Base-by-base conservation (phyloP, 1,139 yeast genomes). In the Magnusiomyces ingens region DNA sequence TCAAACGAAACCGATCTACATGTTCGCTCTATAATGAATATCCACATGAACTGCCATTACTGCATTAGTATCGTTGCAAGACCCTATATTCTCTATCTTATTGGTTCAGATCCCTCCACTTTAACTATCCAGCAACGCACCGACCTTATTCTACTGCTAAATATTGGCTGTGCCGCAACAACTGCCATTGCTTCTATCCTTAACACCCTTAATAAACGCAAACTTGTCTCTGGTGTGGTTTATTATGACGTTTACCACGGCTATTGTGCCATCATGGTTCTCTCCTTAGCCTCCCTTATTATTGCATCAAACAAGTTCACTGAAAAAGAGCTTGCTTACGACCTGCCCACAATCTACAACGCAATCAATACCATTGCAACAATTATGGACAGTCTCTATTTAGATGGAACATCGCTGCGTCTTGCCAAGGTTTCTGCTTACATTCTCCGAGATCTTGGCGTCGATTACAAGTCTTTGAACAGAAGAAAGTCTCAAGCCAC, bases 141-240 rank as follows among this genome's bases (percentile, higher is more conserved):
- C 3, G 51, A 52, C 29, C 22, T 52, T 6, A 46, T 47, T 1
- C 36, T 52, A 15, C 45, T 54, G 29, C 21, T 54, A 2, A 54
- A 54, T 42, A 40, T 54, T 47, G 57, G 55, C 3, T 49, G 55
- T 32, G 57, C 57, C 19, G 52, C 57, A 21, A 51, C 57, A 22
- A 48, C 52, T 13, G 57, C 57, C 19, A 54, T 54, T 40, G 49
- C 55, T n/a, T 52, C 52, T 26, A 49, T 54, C 44, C 42, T 54
- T 3, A 49, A 49, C 10, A 50, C 55, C 12, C 44, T 54, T 48
- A 48, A 45, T 32, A 42, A 40, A 8, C 29, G 54, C 13, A 45
- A 49, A 11, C 48, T 52, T 19, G 52, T 54, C 1, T 49, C 46
- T 35, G 57, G 57, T 17, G 55, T 54, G 15, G 49, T 37, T 26